Conservation (phyloP, 2,329 filamentous ascomycete species). For the Verticillium tricorpus region DNA sequence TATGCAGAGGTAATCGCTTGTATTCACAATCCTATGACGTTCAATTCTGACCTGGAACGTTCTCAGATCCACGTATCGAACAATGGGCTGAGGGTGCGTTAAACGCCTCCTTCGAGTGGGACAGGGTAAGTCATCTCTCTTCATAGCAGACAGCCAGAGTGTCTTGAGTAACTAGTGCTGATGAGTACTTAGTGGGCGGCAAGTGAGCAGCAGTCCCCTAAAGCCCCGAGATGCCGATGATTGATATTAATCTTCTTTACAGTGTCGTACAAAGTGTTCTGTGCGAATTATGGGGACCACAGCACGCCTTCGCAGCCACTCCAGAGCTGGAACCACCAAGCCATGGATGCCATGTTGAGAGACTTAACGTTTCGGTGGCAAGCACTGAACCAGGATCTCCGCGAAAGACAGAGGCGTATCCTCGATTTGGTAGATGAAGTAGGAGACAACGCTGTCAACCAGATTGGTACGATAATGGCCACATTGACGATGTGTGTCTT, state of each 20-base stretch:
- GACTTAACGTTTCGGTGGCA: constrained; percentile 29
- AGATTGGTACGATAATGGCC: background rate
- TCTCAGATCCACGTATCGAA: background rate
- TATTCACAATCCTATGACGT: background rate
- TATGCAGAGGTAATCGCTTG: constrained; percentile 5
- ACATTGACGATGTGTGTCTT: background rate
- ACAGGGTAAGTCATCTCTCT: constrained; percentile 6
- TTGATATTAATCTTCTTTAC: background rate
- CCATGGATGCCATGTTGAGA: constrained; percentile 28
- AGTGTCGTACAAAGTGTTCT: constrained; percentile 23
- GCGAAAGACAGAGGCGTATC: constrained; percentile 19
- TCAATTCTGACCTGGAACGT: background rate
- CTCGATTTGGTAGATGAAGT: constrained; percentile 19
- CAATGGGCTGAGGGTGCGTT: background rate
- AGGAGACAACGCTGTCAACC: constrained; percentile 11
- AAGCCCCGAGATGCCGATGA: constrained; percentile 34
- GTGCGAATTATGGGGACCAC: constrained; percentile 33
- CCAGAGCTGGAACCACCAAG: constrained; percentile 42
- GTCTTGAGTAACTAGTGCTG: too few relatives aligned
- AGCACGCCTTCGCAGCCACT: constrained; percentile 17
- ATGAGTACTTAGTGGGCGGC: too few relatives aligned
- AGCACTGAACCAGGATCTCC: background rate
- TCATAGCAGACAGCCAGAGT: background rate
- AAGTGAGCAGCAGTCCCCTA: background rate
- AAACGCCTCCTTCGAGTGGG: background rate